Evolutionary conservation across 1,284 basidiomycete species (phyloP).

Genomic region (Meira miltonrushii): DNA sequence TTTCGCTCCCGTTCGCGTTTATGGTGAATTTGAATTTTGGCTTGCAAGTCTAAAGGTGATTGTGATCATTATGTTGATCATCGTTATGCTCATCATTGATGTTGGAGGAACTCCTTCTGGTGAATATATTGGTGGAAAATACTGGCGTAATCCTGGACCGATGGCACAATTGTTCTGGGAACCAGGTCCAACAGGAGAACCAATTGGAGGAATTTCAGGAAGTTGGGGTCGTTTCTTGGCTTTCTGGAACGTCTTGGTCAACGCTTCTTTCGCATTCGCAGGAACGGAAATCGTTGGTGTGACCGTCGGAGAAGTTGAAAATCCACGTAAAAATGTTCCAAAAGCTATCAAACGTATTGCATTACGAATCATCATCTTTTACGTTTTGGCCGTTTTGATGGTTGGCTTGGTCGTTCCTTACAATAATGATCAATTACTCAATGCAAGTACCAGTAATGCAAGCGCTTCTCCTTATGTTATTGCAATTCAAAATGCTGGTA

Average conservation of each 20-base stretch:
- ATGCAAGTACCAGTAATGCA: slow-evolving; percentile 14
- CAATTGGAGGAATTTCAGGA: slow-evolving; percentile 56
- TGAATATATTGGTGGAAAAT: slow-evolving; percentile 38
- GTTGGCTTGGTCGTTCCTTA: slow-evolving; percentile 43
- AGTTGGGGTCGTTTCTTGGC: slow-evolving; percentile 59
- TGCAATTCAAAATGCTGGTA: slow-evolving; percentile 53
- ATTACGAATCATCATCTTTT: slow-evolving; percentile 54
- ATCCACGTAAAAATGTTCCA: slow-evolving; percentile 51
- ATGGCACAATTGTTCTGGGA: slow-evolving; percentile 34
- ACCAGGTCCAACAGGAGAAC: slow-evolving; percentile 24
- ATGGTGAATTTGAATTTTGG: slow-evolving; percentile 52
- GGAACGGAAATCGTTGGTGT: slow-evolving; percentile 79
- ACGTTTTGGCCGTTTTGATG: slow-evolving; percentile 55
- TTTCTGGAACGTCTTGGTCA: slow-evolving; percentile 49
- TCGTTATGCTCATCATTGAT: slow-evolving; percentile 36
- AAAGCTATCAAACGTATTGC: slow-evolving; percentile 36
- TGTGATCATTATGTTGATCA: slow-evolving; percentile 29
- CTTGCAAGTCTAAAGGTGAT: slow-evolving; percentile 16
- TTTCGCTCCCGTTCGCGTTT: slow-evolving; percentile 58
- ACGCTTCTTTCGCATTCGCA: slow-evolving; percentile 74
- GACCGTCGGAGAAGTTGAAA: slow-evolving; percentile 63
- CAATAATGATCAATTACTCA: slow-evolving; percentile 25
- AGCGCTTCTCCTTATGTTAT: slow-evolving; percentile 47
- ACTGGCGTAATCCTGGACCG: slow-evolving; percentile 55
- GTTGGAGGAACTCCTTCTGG: slow-evolving; percentile 32